phyloP scores from a whole-genome alignment of 2,329 filamentous ascomycete genomes.

The Aplosporella prunicola region DNA sequence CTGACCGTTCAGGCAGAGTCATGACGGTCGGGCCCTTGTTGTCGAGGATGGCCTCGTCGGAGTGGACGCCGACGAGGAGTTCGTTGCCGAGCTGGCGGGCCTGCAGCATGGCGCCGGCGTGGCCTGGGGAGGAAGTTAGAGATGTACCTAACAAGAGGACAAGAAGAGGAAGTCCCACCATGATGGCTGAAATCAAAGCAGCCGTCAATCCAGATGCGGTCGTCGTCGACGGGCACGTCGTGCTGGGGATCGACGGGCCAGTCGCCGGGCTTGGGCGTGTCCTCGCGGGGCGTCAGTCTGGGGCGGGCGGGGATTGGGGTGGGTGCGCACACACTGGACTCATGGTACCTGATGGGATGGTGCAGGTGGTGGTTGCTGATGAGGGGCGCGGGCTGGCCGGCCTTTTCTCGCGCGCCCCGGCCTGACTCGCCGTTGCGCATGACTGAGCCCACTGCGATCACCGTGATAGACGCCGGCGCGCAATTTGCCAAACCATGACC shows the following conservation, averaged over 20 bases:
- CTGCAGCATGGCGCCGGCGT: slow-evolving; percentile 94
- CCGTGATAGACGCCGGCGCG: no score
- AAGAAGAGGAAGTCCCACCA: slow-evolving; percentile 42
- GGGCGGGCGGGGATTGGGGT: background rate
- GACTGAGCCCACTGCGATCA: no score
- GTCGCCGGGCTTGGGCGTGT: slow-evolving; percentile 44
- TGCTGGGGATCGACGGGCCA: slow-evolving; percentile 59
- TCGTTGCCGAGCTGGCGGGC: slow-evolving; percentile 83
- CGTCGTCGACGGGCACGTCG: slow-evolving; percentile 48
- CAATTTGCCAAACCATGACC: no score
- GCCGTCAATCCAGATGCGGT: slow-evolving; percentile 93
- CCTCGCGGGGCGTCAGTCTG: slow-evolving; percentile 18
- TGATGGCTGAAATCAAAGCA: slow-evolving; percentile 99
- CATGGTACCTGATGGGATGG: no score
- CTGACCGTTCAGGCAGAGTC: slow-evolving; percentile 74
- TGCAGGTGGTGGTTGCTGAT: no score
- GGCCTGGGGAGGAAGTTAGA: slow-evolving; percentile 46
- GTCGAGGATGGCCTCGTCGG: slow-evolving; percentile 86
- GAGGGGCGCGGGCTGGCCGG: no score
- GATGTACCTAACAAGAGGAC: background rate
- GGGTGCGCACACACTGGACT: slow-evolving; percentile 11
- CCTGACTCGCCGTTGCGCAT: no score
- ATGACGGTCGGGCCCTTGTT: slow-evolving; percentile 99
- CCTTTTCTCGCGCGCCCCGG: no score
- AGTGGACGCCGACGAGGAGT: slow-evolving; percentile 87